These are phyloP conservation scores for Candida anglica DNA, from an alignment of 805 yeast genomes.

Conservation along the genomic window DNA sequence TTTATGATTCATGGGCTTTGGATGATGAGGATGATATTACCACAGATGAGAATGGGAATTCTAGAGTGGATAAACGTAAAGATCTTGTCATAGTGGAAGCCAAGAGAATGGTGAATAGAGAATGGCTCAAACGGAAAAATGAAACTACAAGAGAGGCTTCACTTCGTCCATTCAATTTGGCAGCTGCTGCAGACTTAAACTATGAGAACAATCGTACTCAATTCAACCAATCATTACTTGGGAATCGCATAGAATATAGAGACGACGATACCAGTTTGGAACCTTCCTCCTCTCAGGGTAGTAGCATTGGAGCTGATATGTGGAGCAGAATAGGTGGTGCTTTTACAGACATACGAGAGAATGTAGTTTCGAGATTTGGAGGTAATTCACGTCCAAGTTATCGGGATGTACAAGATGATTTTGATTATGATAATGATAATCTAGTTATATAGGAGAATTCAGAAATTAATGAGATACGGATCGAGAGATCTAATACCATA, in stretches of 20 bases:
- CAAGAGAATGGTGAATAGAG: conserved; percentile 35
- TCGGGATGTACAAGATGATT: conserved; percentile 29
- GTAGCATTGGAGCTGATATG: conserved; percentile 13
- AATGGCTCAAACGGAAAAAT: conserved; percentile 20
- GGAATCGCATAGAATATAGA: conserved; percentile 11
- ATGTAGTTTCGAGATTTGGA: conserved; percentile 13
- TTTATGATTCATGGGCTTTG: conserved; percentile 36
- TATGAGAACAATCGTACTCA: conserved; percentile 22
- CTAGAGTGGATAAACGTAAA: conserved; percentile 16
- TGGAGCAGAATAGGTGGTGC: conserved; percentile 27
- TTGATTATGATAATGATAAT: conserved; percentile 31
- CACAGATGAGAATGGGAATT: conserved; percentile 11
- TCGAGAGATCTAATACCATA: too few relatives aligned
- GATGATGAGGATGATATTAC: conserved; percentile 32
- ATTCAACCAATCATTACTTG: conserved; percentile 18
- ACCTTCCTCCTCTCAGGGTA: conserved; percentile 8
- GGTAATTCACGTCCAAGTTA: conserved; percentile 7
- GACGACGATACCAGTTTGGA: conserved; percentile 12
- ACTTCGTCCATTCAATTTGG: conserved; percentile 25
- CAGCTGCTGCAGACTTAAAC: conserved; percentile 21
- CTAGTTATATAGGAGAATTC: conserved; percentile 23
- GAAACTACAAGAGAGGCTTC: conserved; percentile 5
- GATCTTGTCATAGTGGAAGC: conserved; percentile 40
- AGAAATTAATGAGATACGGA: too few relatives aligned
- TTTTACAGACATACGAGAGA: conserved; percentile 16